Evolutionary conservation across 345 rosid genomes (phyloP).

Genomic region (Raphanus sativus): DNA sequence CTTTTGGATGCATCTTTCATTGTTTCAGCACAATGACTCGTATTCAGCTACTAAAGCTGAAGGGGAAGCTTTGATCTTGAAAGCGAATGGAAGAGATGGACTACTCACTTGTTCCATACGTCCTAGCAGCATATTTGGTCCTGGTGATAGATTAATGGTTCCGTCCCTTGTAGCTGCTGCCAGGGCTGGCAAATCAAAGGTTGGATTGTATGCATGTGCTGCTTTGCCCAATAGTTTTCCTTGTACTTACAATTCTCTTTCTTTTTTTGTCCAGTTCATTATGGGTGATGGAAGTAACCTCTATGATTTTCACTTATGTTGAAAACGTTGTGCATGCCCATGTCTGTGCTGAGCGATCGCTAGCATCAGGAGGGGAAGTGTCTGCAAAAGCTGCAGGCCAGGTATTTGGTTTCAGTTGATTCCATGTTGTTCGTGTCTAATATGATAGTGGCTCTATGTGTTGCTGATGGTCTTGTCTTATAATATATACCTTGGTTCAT

Average conservation of each 20-base stretch:
- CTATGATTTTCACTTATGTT: conserved; percentile 84
- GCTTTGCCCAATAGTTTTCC: background rate
- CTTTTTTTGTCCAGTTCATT: conserved; percentile 58
- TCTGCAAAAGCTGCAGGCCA: conserved; percentile 86
- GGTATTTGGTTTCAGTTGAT: conserved; percentile 47
- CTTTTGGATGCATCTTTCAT: background rate
- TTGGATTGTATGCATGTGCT: background rate
- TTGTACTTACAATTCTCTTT: background rate
- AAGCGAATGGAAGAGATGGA: conserved; percentile 71
- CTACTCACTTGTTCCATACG: conserved; percentile 90
- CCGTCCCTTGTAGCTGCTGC: conserved; percentile 84
- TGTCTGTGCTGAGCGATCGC: conserved; percentile 88
- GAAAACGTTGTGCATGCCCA: conserved; percentile 96
- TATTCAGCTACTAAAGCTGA: conserved; percentile 90
- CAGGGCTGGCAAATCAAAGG: conserved; percentile 90
- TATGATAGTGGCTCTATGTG: background rate
- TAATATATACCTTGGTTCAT: background rate
- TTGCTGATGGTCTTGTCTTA: background rate
- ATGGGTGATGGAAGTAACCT: conserved; percentile 85
- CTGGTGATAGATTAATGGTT: conserved; percentile 84
- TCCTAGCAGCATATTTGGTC: conserved; percentile 92
- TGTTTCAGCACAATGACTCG: conserved; percentile 75
- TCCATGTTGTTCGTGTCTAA: background rate
- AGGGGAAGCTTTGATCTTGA: conserved; percentile 70
- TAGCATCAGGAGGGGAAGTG: conserved; percentile 70